Evolutionary conservation across 257 asterid genomes (phyloP).

Genomic region (Sherardia arvensis): DNA sequence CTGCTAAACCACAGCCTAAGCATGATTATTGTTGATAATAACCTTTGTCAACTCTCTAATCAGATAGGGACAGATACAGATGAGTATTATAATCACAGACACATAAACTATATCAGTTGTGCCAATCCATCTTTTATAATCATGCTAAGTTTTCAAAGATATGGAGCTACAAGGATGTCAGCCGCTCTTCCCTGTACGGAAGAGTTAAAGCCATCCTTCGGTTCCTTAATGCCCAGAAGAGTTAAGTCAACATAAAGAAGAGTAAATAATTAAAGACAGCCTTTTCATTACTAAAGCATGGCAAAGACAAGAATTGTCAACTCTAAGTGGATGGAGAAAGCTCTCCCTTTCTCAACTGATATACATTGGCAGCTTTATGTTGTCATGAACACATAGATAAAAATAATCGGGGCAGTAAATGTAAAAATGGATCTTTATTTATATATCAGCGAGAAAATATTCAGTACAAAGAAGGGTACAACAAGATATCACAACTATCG

Average conservation of each 20-base stretch:
- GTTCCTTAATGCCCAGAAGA: background rate
- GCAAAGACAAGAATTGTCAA: background rate
- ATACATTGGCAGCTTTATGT: background rate
- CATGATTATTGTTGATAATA: background rate
- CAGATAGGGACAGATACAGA: background rate
- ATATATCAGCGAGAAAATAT: background rate
- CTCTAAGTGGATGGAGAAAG: background rate
- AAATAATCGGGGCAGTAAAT: background rate
- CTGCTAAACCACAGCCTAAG: background rate
- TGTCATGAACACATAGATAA: background rate
- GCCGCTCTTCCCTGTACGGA: background rate
- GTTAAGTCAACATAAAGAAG: constrained; percentile 8
- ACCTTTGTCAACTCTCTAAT: background rate
- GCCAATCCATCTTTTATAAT: background rate
- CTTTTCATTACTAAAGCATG: background rate
- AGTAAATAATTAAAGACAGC: background rate
- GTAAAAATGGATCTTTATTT: too few species aligned
- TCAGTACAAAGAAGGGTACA: background rate
- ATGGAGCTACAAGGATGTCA: background rate
- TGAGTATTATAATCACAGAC: background rate
- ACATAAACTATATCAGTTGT: background rate
- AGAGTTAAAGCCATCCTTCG: constrained; percentile 3
- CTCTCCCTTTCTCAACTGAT: too few species aligned
- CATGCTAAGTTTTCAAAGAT: background rate
- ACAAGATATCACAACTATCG: background rate